Evolutionary conservation across 1,139 yeast genomes (phyloP), one percentile per base, ranked within the genome.

Genomic region (Arxiozyma telluris): DNA sequence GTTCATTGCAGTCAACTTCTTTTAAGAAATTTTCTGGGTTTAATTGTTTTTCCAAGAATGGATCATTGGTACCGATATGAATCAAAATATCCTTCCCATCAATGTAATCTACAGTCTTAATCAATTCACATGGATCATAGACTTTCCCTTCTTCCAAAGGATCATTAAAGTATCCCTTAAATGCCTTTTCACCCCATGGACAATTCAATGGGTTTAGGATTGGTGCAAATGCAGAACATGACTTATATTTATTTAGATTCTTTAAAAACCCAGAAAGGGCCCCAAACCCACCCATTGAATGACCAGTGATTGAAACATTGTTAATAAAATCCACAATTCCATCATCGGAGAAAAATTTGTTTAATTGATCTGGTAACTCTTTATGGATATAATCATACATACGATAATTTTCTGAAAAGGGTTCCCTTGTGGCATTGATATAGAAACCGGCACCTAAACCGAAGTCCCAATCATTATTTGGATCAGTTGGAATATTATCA

Each of bases 261-360:
- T 77, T 80, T 54, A 93, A 73, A 68, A 81, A 91, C 18, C 95
- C 83, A 54, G 85, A 74, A 57, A 93, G 73, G 0, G 98, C 96
- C 53, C 98, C 98, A 69, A 80, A 89, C 0, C 98, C 98, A 50
- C 98, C 98, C 98, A 93, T 93, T 1, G 98, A 93, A 70, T 93
- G 98, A 47, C 98, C 98, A 12, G 94, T 83, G 59, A 93, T 82
- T 30, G 93, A 80, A 53, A 84, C 77, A 50, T 79, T 83, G 41
- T 71, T 67, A 54, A 81, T 74, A 55, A 68, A 68, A 53, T 68
- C 72, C 21, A 68, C 38, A 22, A 55, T 57, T 6, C 45, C 54
- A 67, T 87, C 85, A 59, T 87, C 73, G 42, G 73, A 70, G 4
- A 76, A 63, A 62, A 77, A 86, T 48, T 78, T 73, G 41, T 59